Conservation (phyloP, 176 grass and related monocot species). For the Puccinellia tenuiflora region DNA sequence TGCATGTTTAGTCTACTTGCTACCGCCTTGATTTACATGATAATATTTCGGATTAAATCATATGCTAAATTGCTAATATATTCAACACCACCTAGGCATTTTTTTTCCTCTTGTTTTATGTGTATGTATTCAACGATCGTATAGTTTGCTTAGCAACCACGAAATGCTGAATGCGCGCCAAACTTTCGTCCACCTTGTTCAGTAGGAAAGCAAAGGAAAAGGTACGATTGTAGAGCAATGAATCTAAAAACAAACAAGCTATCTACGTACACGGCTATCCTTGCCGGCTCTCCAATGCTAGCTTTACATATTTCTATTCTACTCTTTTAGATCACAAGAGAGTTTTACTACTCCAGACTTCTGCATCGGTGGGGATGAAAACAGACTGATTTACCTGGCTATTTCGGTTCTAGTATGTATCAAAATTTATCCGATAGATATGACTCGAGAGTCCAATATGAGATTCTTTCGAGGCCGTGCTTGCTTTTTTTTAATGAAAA, state of each 20-base stretch:
- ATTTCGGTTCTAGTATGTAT: too few species aligned
- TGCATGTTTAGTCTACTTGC: too few species aligned
- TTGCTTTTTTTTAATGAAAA: too few species aligned
- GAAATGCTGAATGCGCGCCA: background rate
- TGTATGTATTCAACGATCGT: background rate
- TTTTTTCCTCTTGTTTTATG: background rate
- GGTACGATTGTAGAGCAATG: background rate
- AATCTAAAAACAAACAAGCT: background rate
- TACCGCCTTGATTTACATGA: too few species aligned
- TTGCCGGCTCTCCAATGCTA: background rate
- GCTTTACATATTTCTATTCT: background rate
- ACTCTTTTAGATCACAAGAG: background rate
- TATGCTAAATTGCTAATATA: too few species aligned
- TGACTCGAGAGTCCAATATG: too few species aligned
- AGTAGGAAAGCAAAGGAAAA: background rate
- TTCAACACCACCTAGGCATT: too few species aligned
- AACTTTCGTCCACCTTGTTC: background rate
- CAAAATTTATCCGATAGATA: too few species aligned
- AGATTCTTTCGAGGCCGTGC: too few species aligned
- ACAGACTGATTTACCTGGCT: background rate
- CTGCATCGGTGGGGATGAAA: background rate
- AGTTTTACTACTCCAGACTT: background rate
- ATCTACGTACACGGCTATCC: background rate
- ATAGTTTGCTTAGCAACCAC: background rate
- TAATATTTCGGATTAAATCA: too few species aligned